These are phyloP conservation scores for Teunomyces aglyptinius DNA, from an alignment of 805 yeast species.

Conservation along the genomic window DNA sequence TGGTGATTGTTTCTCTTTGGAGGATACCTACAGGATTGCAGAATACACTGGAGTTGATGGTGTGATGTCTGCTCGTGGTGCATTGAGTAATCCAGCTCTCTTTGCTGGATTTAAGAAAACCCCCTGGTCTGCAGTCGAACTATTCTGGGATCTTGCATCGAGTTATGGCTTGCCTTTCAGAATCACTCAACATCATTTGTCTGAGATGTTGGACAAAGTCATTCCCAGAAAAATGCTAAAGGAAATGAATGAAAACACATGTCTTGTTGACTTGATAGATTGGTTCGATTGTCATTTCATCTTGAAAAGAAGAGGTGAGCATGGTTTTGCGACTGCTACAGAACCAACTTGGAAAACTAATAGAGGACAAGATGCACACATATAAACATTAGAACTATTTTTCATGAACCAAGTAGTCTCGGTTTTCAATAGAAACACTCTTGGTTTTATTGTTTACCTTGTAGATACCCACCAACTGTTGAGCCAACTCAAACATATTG, in stretches of 20 bases:
- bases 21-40: constrained; percentile 64
- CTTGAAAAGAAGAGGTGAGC: constrained; percentile 64
- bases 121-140: constrained; percentile 91
- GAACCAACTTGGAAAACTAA: constrained; percentile 31
- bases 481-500: constrained; percentile 96
- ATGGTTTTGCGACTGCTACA: constrained; percentile 58
- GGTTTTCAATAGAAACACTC: constrained; percentile 75
- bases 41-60: constrained; percentile 79
- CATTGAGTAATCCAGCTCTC: constrained; percentile 80
- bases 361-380: constrained; percentile 6
- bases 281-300: constrained; percentile 77
- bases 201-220: constrained; percentile 74
- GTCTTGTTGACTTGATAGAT: constrained; percentile 65
- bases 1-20: constrained; percentile 81
- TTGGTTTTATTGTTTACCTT: constrained; percentile 88
- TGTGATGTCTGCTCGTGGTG: constrained; percentile 93
- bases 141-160: constrained; percentile 73
- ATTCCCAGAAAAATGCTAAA: constrained; percentile 30
- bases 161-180: constrained; percentile 84
- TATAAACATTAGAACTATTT: constrained; percentile 1
- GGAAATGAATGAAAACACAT: constrained; percentile 61
- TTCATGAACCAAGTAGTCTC: constrained; percentile 38
- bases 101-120: constrained; percentile 72
- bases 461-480: constrained; percentile 92
- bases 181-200: constrained; percentile 80